Base-by-base conservation (phyloP, 495 filamentous ascomycete species). In the Staphylotrichum longicolle region DNA sequence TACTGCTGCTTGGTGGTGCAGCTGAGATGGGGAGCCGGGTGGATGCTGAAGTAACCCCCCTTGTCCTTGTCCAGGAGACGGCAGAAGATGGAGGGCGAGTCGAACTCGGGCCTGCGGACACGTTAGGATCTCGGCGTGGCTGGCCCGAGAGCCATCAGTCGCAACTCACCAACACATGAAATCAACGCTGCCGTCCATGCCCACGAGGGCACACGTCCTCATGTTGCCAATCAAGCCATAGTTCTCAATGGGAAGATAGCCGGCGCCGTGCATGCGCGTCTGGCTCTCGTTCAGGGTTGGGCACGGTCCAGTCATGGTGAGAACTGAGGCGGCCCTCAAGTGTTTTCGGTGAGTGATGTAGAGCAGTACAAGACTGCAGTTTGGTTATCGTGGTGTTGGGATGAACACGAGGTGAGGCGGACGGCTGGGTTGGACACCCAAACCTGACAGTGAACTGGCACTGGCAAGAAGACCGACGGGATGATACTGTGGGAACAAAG, bases 221-320 rank as follows among this genome's bases (percentile, higher is more conserved):
- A 90, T 89, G 67, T 90, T 89, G 12, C 88, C 87, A 68, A 90
- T 88, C 62, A 91, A 75, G 37, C 88, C 88, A 78, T 91, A 91
- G 67, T 89, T 80, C 66, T 89, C 88, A 60, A 91, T 88, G 55
- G 87, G 82, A 39, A 82, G 81, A 64, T 88, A 88, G 10, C 76
- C 75, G 0, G 64, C 66, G 11, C 63, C 55, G 6, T 63, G 62
- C 41, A 33, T 60, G 39, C 74, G 67, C 69, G 71, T 65, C 11
- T 63, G 63, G 66, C 65, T 66, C 37, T 66, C 55, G 20, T 58
- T 53, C 51, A 68, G 63, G 9, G 63, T 62, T 39, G 66, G 54
- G 54, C 62, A 58, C 10, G 37, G 55, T 30, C 7, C 15, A 7
- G 55, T n/a, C 55, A 57, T 57, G 7, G 55, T 37, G 42, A 27